phyloP scores from a whole-genome alignment of 2,329 filamentous ascomycete species.

The Ilyonectria sp. region DNA sequence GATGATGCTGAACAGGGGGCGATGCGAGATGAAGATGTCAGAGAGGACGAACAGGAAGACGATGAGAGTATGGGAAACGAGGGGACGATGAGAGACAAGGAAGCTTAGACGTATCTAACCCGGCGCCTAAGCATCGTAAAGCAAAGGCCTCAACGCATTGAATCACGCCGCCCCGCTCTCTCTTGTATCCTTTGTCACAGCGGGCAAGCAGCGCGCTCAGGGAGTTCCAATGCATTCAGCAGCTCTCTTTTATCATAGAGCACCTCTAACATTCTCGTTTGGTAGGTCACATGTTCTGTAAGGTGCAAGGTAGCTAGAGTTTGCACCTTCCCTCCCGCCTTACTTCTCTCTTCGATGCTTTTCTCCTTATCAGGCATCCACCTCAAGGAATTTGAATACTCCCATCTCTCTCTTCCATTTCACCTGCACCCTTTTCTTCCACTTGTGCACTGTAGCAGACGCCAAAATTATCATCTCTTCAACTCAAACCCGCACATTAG shows the following conservation, averaged over 20 bases:
- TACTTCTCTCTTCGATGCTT: not conserved
- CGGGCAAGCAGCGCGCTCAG: too few species aligned
- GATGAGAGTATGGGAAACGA: not conserved
- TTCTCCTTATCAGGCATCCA: not conserved
- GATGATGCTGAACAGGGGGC: conserved; percentile 29
- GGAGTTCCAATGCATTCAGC: too few species aligned
- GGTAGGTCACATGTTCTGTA: not conserved
- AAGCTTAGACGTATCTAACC: not conserved
- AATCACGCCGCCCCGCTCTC: too few species aligned
- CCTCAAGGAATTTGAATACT: not conserved
- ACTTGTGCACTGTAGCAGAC: too few species aligned
- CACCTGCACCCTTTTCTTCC: too few species aligned
- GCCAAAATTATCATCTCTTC: not conserved
- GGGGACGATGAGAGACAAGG: not conserved
- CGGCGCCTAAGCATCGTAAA: not conserved
- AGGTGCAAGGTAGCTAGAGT: not conserved
- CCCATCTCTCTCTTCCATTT: too few species aligned
- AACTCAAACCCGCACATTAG: not conserved
- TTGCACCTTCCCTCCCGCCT: not conserved
- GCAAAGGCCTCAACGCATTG: too few species aligned
- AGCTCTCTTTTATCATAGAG: too few species aligned
- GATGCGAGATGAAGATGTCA: conserved; percentile 2
- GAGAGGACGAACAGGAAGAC: not conserved
- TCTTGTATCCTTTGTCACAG: too few species aligned
- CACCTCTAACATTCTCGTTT: not conserved